phyloP scores from a whole-genome alignment of 2,329 filamentous ascomycete species.

The Arachnomyces sp. region DNA sequence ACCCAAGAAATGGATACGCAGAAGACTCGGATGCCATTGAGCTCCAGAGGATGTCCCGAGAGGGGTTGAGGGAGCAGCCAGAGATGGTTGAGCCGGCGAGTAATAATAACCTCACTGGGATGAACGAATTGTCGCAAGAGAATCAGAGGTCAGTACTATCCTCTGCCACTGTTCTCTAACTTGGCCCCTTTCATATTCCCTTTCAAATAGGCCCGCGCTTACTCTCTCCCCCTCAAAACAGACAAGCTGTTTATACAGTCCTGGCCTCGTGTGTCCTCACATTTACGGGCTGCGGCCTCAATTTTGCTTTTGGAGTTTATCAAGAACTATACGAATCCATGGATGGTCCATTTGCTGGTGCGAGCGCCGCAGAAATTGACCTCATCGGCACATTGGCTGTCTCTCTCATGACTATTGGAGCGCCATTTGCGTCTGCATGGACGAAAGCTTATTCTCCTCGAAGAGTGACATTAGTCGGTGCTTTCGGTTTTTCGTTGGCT shows the following conservation, averaged over 20 bases:
- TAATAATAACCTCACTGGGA: too few species aligned
- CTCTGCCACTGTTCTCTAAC: too few species aligned
- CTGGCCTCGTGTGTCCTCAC: conserved; percentile 22
- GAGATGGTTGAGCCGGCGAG: too few species aligned
- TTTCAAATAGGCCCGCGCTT: too few species aligned
- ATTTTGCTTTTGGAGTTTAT: conserved; percentile 34
- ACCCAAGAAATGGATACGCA: too few species aligned
- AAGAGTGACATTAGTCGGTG: conserved; percentile 21
- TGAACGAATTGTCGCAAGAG: too few species aligned
- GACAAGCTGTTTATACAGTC: neutral
- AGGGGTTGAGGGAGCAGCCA: too few species aligned
- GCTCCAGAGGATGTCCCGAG: too few species aligned
- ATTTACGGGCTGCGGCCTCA: conserved; percentile 30
- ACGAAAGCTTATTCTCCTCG: conserved; percentile 26
- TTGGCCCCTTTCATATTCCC: too few species aligned
- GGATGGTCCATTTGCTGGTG: conserved; percentile 27
- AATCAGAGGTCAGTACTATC: too few species aligned
- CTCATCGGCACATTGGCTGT: conserved; percentile 31
- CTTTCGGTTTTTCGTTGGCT: conserved; percentile 26
- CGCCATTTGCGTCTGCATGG: conserved; percentile 27
- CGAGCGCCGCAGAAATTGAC: conserved; percentile 30
- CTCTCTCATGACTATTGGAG: conserved; percentile 29
- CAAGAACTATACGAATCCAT: conserved; percentile 32
- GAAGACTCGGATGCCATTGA: too few species aligned
- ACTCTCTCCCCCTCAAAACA: too few species aligned